Percentiles rank a stretch among this genome's conserved stretches.
Conservation (phyloP, 2,329 filamentous ascomycete genomes). For the Endocalyx cinctus region DNA sequence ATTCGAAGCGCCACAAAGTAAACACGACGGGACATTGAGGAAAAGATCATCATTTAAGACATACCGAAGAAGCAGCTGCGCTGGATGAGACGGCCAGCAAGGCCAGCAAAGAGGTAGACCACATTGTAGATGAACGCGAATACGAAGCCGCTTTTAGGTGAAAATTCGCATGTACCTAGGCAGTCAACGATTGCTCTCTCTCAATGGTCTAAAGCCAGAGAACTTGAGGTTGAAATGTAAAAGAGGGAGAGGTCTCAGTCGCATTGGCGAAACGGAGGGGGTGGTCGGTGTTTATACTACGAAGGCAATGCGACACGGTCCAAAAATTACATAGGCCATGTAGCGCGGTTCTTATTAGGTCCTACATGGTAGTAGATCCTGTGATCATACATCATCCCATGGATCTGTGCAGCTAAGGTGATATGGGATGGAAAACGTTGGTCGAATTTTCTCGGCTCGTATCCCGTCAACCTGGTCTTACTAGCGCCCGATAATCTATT, state of each 20-base stretch:
- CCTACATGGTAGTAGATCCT: conserved; percentile 4
- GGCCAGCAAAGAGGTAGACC: conserved; percentile 11
- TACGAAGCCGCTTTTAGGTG: neutral
- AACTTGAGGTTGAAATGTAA: conserved; percentile 1
- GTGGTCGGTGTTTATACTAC: no score
- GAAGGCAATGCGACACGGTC: neutral
- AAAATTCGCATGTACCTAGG: no score
- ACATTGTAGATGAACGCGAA: conserved; percentile 8
- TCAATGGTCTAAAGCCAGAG: conserved; percentile 1
- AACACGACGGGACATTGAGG: no score
- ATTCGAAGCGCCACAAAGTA: no score
- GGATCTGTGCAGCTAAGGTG: no score
- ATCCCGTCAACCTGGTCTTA: no score
- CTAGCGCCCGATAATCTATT: no score
- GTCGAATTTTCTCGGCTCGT: no score
- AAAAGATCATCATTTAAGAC: conserved; percentile 10
- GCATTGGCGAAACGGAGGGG: no score
- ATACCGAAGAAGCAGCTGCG: conserved; percentile 8
- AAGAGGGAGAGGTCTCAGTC: neutral
- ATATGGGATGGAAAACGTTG: no score
- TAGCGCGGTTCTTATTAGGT: neutral
- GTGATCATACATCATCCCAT: conserved; percentile 3
- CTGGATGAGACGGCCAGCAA: conserved; percentile 10
- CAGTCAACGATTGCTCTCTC: no score
- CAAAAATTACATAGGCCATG: neutral